phyloP scores from a whole-genome alignment of 2,329 filamentous ascomycete species.

The Elsinoe necatrix region DNA sequence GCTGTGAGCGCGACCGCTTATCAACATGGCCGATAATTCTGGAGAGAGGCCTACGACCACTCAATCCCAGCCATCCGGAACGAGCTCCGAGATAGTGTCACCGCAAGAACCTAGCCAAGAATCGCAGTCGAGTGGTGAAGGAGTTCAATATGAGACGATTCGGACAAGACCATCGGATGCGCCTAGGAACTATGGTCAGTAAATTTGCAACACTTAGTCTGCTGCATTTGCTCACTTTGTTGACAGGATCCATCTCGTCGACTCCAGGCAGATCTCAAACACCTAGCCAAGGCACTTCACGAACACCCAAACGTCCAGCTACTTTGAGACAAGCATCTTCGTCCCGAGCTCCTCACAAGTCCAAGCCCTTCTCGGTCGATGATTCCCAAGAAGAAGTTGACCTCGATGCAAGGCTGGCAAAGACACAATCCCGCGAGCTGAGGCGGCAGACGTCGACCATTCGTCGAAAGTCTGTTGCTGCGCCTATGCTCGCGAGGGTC shows the following conservation, averaged over 20 bases:
- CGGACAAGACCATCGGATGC: conserved; percentile 5
- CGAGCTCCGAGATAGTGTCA: background rate
- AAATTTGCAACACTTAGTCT: background rate
- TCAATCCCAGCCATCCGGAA: conserved; percentile 6
- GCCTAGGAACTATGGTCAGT: conserved; percentile 30
- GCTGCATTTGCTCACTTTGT: background rate
- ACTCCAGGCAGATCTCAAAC: conserved; percentile 8
- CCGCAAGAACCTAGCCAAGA: conserved; percentile 6
- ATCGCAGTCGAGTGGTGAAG: background rate
- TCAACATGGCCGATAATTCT: conserved; percentile 13
- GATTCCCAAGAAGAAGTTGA: conserved; percentile 77
- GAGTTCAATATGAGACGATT: conserved; percentile 15
- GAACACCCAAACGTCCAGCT: conserved; percentile 59
- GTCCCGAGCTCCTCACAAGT: conserved; percentile 64
- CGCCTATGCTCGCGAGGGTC: conserved; percentile 41
- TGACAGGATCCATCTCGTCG: conserved; percentile 11
- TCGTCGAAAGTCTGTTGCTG: conserved; percentile 40
- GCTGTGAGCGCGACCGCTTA: background rate
- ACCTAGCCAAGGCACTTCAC: background rate
- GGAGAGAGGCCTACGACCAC: background rate
- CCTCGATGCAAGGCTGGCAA: conserved; percentile 49
- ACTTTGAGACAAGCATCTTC: conserved; percentile 68
- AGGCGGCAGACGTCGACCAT: conserved; percentile 45
- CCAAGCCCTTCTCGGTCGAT: conserved; percentile 83
- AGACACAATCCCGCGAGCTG: conserved; percentile 28